These are phyloP conservation scores for Primulina huaijiensis DNA, from an alignment of 257 asterid species.

Conservation along the genomic window DNA sequence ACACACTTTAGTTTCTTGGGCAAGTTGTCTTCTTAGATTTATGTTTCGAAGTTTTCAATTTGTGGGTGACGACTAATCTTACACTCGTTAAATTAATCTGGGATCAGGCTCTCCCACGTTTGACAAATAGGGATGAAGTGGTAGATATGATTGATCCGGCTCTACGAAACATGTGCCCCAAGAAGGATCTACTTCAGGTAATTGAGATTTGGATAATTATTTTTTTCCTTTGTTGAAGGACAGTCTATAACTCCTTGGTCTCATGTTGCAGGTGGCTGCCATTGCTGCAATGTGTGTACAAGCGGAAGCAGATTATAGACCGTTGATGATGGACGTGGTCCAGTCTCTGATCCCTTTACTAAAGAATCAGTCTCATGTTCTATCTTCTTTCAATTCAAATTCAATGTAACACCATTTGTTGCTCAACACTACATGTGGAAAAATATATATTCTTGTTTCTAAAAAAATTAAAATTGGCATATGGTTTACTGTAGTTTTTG, in stretches of 20 bases:
- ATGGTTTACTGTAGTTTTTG: no score
- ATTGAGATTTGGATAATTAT: background rate
- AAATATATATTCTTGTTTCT: background rate
- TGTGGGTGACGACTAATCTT: background rate
- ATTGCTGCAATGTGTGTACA: constrained; percentile 25
- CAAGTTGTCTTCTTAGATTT: constrained; percentile 22
- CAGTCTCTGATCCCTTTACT: constrained; percentile 81
- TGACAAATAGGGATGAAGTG: constrained; percentile 69
- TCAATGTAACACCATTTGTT: background rate
- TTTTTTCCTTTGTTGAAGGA: no score
- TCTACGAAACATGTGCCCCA: constrained; percentile 51
- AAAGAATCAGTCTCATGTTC: constrained; percentile 25
- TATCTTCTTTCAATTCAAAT: background rate
- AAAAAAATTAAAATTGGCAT: no score
- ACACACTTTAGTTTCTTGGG: constrained; percentile 79
- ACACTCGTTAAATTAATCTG: background rate
- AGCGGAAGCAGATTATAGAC: constrained; percentile 80
- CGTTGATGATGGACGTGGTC: constrained; percentile 78
- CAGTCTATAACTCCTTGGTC: no score
- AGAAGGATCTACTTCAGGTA: constrained; percentile 81
- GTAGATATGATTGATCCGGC: constrained; percentile 76
- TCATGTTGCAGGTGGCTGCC: constrained; percentile 60
- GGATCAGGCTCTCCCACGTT: constrained; percentile 67
- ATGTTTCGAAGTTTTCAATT: background rate
- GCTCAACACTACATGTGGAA: background rate